Conservation (phyloP, 2,329 filamentous ascomycete species). For the Fusarium sp. region DNA sequence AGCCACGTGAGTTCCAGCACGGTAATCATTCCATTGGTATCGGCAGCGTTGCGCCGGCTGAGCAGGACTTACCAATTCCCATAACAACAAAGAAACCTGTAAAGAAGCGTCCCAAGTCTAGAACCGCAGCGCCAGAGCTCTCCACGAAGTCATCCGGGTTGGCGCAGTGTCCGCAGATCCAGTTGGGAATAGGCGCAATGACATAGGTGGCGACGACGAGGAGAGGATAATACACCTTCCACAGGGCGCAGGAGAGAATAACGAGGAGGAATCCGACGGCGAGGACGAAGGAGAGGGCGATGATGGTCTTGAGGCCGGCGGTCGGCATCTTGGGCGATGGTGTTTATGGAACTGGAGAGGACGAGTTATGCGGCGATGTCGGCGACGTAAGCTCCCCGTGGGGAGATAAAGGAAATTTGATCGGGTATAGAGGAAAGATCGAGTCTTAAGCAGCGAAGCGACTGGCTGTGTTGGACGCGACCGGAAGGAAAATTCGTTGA, state of each 20-base stretch:
- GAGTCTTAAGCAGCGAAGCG: background rate
- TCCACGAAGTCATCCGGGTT: slow-evolving; percentile 95
- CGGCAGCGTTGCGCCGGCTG: background rate
- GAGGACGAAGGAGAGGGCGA: slow-evolving; percentile 97
- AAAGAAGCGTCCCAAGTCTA: slow-evolving; percentile 92
- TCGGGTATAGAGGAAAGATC: background rate
- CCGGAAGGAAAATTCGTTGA: slow-evolving; percentile 7
- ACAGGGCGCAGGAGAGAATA: slow-evolving; percentile 96
- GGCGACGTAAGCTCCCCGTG: slow-evolving; percentile 9
- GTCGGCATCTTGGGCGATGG: slow-evolving; percentile 64
- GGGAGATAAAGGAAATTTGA: background rate
- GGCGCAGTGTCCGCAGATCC: slow-evolving; percentile 87
- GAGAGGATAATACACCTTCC: slow-evolving; percentile 92
- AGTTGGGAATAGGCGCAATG: slow-evolving; percentile 93
- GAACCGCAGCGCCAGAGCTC: slow-evolving; percentile 82
- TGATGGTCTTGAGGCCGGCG: slow-evolving; percentile 98
- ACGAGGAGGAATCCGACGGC: slow-evolving; percentile 98
- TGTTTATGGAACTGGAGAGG: background rate
- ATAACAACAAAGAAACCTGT: slow-evolving; percentile 97
- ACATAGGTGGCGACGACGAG: slow-evolving; percentile 97
- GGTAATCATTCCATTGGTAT: background rate
- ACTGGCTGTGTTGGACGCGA: background rate
- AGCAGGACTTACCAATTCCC: slow-evolving; percentile 82
- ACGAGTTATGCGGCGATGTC: slow-evolving; percentile 14
- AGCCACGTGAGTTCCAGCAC: slow-evolving; percentile 10